These are phyloP conservation scores for Sonneratia alba DNA, from an alignment of 345 rosid genomes.

Conservation along the genomic window DNA sequence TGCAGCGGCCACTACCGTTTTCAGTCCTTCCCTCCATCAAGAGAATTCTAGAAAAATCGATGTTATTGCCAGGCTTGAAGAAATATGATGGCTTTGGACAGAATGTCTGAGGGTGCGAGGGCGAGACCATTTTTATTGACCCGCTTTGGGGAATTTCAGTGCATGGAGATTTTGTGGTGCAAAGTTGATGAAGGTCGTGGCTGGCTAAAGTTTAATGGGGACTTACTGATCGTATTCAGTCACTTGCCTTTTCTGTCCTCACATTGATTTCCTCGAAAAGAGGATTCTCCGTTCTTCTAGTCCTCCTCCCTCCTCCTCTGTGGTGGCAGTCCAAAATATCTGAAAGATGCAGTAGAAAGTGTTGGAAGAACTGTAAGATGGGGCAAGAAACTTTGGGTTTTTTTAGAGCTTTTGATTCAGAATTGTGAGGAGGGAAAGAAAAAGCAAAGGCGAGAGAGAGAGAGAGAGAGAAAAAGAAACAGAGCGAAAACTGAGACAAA, in stretches of 20 bases:
- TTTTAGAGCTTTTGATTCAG: constrained; percentile 15
- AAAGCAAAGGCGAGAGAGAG: not conserved
- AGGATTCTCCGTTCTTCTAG: constrained; percentile 13
- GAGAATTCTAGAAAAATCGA: not conserved
- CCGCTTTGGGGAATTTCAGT: not conserved
- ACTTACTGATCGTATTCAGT: not conserved
- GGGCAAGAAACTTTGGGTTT: constrained; percentile 1
- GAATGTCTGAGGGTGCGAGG: not conserved
- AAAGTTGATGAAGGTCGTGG: not conserved
- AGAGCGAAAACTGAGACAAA: too few species aligned
- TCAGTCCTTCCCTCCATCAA: constrained; percentile 27
- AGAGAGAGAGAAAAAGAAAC: not conserved
- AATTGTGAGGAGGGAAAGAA: constrained; percentile 22
- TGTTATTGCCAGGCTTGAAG: not conserved
- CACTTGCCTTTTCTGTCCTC: constrained; percentile 22
- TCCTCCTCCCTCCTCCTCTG: not conserved
- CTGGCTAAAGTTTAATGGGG: too few species aligned
- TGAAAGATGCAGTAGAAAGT: constrained; percentile 3
- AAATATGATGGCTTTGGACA: not conserved
- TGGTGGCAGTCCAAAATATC: constrained; percentile 4
- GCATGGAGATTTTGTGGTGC: not conserved
- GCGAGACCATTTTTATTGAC: constrained; percentile 2
- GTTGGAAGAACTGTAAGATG: not conserved
- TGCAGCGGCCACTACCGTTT: constrained; percentile 24
- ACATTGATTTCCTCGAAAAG: constrained; percentile 26